Evolutionary conservation across 2,329 filamentous ascomycete species (phyloP).

Genomic region (Beauveria pseudobassiana): DNA sequence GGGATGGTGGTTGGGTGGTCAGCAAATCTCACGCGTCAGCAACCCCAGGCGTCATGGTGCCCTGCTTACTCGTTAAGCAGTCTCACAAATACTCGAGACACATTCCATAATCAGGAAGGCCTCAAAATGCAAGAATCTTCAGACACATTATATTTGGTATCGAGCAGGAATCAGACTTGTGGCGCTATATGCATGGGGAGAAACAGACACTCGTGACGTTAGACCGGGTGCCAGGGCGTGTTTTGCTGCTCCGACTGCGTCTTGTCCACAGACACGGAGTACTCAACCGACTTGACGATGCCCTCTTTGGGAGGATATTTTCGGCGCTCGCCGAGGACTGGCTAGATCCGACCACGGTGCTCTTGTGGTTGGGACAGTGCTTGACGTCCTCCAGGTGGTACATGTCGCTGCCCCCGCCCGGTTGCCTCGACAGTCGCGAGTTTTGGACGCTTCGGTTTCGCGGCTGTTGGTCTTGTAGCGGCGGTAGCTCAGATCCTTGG

Average conservation of each 20-base stretch:
- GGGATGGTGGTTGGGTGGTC: background rate
- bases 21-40: constrained; percentile 5
- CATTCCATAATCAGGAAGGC: background rate
- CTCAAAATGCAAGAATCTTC: background rate
- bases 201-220: background rate
- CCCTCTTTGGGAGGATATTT: constrained; percentile 28
- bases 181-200: background rate
- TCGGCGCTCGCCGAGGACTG: constrained; percentile 29
- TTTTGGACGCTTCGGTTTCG: constrained; percentile 15
- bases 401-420: constrained; percentile 19
- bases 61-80: background rate
- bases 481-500: constrained; percentile 33
- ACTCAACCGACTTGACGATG: constrained; percentile 36
- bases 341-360: constrained; percentile 20
- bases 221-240: constrained; percentile 7
- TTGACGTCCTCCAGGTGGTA: constrained; percentile 32
- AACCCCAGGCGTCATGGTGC: background rate
- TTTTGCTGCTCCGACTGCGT: background rate
- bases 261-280: constrained; percentile 31
- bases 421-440: constrained; percentile 6
- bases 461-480: constrained; percentile 24
- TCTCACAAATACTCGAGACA: background rate
- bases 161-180: background rate
- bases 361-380: constrained; percentile 21
- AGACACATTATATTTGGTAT: background rate